phyloP scores from a whole-genome alignment of 2,329 filamentous ascomycete genomes.

The Exophiala sideris region DNA sequence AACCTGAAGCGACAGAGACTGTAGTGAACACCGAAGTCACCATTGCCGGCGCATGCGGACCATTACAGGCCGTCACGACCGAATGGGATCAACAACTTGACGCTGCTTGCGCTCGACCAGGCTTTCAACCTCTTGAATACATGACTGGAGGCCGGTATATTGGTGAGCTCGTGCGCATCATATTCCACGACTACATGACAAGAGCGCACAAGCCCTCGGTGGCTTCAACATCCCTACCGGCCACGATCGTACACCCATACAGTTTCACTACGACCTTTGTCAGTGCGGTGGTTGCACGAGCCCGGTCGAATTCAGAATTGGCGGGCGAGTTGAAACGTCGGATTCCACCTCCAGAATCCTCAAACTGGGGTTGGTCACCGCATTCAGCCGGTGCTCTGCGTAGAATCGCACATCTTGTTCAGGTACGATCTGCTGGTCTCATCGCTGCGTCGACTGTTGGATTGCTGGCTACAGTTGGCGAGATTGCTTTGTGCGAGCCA shows the following conservation, averaged over 20 bases:
- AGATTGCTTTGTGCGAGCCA: constrained; percentile 46
- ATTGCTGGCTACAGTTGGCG: constrained; percentile 64
- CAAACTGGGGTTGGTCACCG: constrained; percentile 61
- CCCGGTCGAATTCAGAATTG: constrained; percentile 49
- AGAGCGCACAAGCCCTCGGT: constrained; percentile 39
- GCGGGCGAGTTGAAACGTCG: constrained; percentile 50
- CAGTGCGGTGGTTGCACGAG: constrained; percentile 62
- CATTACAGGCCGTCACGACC: constrained; percentile 65
- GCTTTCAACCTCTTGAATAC: constrained; percentile 80
- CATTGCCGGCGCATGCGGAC: constrained; percentile 69
- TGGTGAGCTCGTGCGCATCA: constrained; percentile 70
- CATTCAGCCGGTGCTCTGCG: constrained; percentile 59
- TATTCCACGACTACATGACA: constrained; percentile 64
- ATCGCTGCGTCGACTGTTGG: constrained; percentile 70
- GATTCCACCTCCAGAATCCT: constrained; percentile 46
- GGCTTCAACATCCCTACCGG: constrained; percentile 50
- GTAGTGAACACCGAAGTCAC: constrained; percentile 84
- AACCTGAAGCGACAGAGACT: constrained; percentile 58
- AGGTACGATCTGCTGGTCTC: constrained; percentile 69
- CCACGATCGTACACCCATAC: constrained; percentile 55
- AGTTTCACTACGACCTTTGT: constrained; percentile 69
- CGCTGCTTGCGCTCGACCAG: constrained; percentile 63
- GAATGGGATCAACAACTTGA: constrained; percentile 69
- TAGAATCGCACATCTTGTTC: constrained; percentile 66
- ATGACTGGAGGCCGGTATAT: constrained; percentile 78